A percentile compares a stretch with the other conserved stretches of the same genome.
Evolutionary conservation across 768 basidiomycete genomes (phyloP).

Genomic region (Panaeolus papilionaceus): DNA sequence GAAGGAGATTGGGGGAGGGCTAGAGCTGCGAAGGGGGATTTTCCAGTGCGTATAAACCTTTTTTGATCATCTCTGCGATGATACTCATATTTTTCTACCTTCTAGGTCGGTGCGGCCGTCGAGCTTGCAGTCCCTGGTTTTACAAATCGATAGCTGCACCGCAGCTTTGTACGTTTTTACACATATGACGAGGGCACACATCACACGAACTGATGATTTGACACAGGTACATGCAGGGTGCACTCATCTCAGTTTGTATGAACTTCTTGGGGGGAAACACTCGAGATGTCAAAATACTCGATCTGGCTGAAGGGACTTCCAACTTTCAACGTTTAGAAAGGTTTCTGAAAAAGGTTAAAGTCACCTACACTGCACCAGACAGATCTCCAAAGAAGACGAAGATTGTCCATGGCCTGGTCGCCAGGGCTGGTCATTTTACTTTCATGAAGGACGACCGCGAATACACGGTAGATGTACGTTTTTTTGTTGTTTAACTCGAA

Average conservation of each 20-base stretch:
- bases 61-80: not conserved
- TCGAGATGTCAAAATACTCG: slow-evolving; percentile 36
- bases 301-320: slow-evolving; percentile 25
- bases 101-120: slow-evolving; percentile 54
- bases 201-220: not conserved
- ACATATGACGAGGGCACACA: not conserved
- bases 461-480: slow-evolving; percentile 47
- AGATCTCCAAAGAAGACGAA: slow-evolving; percentile 26
- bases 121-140: slow-evolving; percentile 38
- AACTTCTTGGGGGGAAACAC: slow-evolving; percentile 29
- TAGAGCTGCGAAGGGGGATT: slow-evolving; percentile 55
- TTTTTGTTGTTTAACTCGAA: not conserved
- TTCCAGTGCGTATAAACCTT: slow-evolving; percentile 47
- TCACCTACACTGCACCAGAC: slow-evolving; percentile 36
- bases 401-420: slow-evolving; percentile 44
- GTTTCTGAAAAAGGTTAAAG: slow-evolving; percentile 42
- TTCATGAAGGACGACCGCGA: slow-evolving; percentile 46
- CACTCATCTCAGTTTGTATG: slow-evolving; percentile 40
- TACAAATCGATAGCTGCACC: slow-evolving; percentile 55
- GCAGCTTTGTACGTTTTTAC: slow-evolving; percentile 45
- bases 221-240: slow-evolving; percentile 37
- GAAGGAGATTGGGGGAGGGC: slow-evolving; percentile 26
- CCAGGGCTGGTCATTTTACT: slow-evolving; percentile 41
- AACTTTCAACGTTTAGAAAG: slow-evolving; percentile 40
- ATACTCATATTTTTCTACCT: not conserved